Evolutionary conservation across 768 basidiomycete genomes (phyloP).

Genomic region (Kwoniella heveanensis): DNA sequence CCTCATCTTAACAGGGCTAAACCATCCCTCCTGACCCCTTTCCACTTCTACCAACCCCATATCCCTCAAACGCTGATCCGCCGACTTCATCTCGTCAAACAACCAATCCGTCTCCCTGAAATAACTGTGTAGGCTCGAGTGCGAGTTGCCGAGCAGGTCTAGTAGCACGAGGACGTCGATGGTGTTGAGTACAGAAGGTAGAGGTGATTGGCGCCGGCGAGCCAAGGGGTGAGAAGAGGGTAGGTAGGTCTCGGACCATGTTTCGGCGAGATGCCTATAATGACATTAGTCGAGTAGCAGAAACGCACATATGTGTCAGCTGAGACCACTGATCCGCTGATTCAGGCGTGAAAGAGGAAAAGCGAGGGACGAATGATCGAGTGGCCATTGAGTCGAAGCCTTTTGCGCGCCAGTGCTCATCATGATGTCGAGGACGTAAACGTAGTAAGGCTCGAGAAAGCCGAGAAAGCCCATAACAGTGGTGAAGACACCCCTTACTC

Average conservation of each 20-base stretch:
- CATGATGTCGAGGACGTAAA: too few relatives aligned
- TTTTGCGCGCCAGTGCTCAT: too few relatives aligned
- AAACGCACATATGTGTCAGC: background rate
- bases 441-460: too few relatives aligned
- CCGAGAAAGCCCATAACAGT: too few relatives aligned
- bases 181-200: conserved; percentile 68
- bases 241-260: conserved; percentile 75
- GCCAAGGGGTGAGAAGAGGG: conserved; percentile 61
- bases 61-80: conserved; percentile 71
- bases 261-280: conserved; percentile 80
- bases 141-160: conserved; percentile 80
- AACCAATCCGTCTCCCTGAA: conserved; percentile 91
- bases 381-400: too few relatives aligned
- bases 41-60: conserved; percentile 63
- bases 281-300: background rate
- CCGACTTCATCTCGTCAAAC: conserved; percentile 72
- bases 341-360: too few relatives aligned
- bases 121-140: conserved; percentile 76
- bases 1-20: conserved; percentile 32
- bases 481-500: too few relatives aligned
- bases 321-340: too few relatives aligned
- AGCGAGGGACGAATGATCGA: too few relatives aligned
- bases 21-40: conserved; percentile 39
- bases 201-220: conserved; percentile 58
- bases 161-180: conserved; percentile 91